Evolutionary conservation across 2,329 filamentous ascomycete genomes (phyloP), one percentile per base, ranked within the genome.

Genomic region (Cladophialophora yegresii): DNA sequence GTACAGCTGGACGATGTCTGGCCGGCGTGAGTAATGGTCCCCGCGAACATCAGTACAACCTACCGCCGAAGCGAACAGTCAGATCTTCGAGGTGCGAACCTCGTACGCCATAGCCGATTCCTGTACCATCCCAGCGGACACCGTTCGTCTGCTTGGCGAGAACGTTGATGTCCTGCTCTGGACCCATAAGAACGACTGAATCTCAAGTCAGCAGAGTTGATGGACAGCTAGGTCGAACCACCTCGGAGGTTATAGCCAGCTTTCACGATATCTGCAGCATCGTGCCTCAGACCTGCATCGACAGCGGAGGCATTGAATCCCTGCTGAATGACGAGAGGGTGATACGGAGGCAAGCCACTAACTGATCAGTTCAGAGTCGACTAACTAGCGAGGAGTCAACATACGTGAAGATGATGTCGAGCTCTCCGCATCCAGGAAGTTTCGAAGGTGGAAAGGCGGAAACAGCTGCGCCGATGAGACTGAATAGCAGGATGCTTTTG

Each of bases 211-310:
- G 50, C 28, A 12, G 9, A 1, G 28, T 10, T 4, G 32, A 1
- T 32, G 40, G 28, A 45, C 32, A 36, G 23, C 12, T 16, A 47
- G 13, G 16, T 2, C n/a, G 43, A 13, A 49, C 43, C n/a, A 63
- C 64, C 54, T 56, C 64, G 47, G 8, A 62, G 36, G 23, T 66
- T 66, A 47, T 66, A 66, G n/a, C 64, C 64, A 23, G 64, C 64
- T 40, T 55, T 58, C 5, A 61, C 12, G 30, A 63, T 63, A 9
- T 60, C 33, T 12, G 47, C 54, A 22, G 54, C 54, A 53, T 63
- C 60, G 12, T 20, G 54, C 30, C 64, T 55, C 16, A 64, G 58
- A 13, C 47, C 57, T 7, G 20, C 47, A 23, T 64, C 43, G 16
- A 61, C 57, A 23, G 30, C 58, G 13, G 58, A 49, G 22, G 58